Evolutionary conservation across 2,329 filamentous ascomycete genomes (phyloP).

Genomic region (Diaporthe batatas): DNA sequence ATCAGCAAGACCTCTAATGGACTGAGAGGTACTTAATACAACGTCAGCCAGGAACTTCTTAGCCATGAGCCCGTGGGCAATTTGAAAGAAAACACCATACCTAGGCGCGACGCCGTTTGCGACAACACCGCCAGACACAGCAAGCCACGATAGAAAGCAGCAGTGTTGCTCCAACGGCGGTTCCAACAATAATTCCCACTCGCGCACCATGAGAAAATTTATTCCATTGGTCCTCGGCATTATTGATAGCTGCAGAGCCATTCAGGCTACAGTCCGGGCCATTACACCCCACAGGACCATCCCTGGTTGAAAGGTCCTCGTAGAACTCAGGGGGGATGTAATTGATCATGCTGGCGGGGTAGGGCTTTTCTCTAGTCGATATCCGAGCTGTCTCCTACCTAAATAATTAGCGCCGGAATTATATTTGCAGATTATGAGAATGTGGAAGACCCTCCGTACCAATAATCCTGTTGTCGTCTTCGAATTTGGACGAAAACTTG

Average conservation of each 20-base stretch:
- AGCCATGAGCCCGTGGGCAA: not conserved
- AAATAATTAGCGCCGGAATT: too few species aligned
- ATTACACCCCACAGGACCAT: not conserved
- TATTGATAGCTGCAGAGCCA: too few species aligned
- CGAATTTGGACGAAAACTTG: not conserved
- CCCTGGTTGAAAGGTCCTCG: not conserved
- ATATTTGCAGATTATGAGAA: too few species aligned
- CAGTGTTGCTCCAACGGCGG: conserved; percentile 9
- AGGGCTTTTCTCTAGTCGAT: too few species aligned
- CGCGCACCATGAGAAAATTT: not conserved
- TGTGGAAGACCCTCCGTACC: not conserved
- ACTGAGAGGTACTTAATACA: too few species aligned
- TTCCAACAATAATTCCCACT: conserved; percentile 20
- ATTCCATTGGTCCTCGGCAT: not conserved
- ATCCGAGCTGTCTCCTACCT: accelerated
- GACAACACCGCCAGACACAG: conserved; percentile 9
- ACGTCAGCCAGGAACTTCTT: too few species aligned
- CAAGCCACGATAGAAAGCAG: not conserved
- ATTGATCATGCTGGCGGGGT: not conserved
- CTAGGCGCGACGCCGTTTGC: not conserved
- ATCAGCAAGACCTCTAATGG: too few species aligned
- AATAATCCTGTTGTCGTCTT: too few species aligned
- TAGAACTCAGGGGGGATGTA: not conserved
- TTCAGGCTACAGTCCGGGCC: not conserved
- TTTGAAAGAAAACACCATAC: not conserved